phyloP scores from a whole-genome alignment of 805 yeast genomes.

The Wickerhamiella domercqiae region DNA sequence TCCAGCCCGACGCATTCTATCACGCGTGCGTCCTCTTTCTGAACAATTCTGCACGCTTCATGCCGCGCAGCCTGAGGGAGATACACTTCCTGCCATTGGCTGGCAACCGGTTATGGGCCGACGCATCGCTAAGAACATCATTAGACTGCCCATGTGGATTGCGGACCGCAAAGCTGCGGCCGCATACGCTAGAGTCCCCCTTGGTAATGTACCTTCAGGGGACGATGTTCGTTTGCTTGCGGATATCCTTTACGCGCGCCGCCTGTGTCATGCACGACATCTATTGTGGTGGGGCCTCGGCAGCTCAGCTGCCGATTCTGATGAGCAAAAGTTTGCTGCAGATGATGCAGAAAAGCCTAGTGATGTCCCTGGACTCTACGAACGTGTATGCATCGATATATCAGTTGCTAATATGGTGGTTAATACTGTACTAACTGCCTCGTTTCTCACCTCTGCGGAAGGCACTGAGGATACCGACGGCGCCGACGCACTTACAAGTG shows the following conservation, averaged over 20 bases:
- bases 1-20: constrained; percentile 25
- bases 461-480: constrained; percentile 20
- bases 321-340: constrained; percentile 38
- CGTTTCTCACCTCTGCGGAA: constrained; percentile 31
- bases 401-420: constrained; percentile 65
- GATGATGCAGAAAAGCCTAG: not conserved
- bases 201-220: constrained; percentile 60
- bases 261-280: constrained; percentile 44
- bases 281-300: constrained; percentile 92
- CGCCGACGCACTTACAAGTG: constrained; percentile 44
- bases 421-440: constrained; percentile 73
- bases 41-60: constrained; percentile 8
- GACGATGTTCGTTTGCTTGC: constrained; percentile 65
- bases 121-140: constrained; percentile 51
- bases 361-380: constrained; percentile 65
- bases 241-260: constrained; percentile 76
- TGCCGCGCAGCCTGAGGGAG: not conserved
- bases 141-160: constrained; percentile 62
- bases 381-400: constrained; percentile 63
- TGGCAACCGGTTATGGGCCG: constrained; percentile 36
- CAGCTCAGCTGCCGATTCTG: constrained; percentile 74
- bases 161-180: constrained; percentile 50
- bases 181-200: constrained; percentile 62
- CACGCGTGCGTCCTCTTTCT: constrained; percentile 6
- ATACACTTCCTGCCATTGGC: constrained; percentile 12